Evolutionary conservation across 768 basidiomycete genomes (phyloP).

Genomic region (Suillus sp.): DNA sequence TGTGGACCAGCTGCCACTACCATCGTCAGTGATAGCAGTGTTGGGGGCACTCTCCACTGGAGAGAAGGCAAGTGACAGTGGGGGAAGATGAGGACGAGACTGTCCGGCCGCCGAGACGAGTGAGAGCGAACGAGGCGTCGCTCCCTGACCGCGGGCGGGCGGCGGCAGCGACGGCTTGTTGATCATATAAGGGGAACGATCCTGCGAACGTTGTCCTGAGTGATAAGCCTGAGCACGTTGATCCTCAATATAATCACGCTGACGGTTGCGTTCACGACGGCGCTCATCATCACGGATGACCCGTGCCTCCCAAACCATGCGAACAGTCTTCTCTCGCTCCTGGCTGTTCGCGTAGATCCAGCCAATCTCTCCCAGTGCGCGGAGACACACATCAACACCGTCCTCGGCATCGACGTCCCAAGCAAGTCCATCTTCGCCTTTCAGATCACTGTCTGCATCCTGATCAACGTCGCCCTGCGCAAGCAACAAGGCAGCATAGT

Average conservation of each 20-base stretch:
- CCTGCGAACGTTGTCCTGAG: conserved; percentile 30
- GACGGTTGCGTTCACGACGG: conserved; percentile 25
- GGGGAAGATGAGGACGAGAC: conserved; percentile 51
- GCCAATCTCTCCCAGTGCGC: conserved; percentile 77
- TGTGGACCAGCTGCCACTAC: conserved; percentile 56
- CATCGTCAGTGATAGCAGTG: conserved; percentile 51
- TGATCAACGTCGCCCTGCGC: conserved; percentile 60
- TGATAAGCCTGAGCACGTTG: conserved; percentile 25
- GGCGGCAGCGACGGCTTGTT: conserved; percentile 24
- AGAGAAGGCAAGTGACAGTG: conserved; percentile 41
- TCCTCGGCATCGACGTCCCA: conserved; percentile 37
- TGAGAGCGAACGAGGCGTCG: conserved; percentile 27
- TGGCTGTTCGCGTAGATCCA: conserved; percentile 81
- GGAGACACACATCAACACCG: conserved; percentile 54
- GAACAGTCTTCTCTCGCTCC: conserved; percentile 67
- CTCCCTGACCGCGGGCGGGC: conserved; percentile 6
- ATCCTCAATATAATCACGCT: conserved; percentile 12
- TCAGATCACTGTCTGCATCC: conserved; percentile 39
- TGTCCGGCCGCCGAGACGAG: conserved; percentile 37
- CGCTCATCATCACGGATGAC: conserved; percentile 34
- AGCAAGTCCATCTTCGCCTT: conserved; percentile 19
- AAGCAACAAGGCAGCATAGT: conserved; percentile 79
- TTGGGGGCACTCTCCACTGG: conserved; percentile 56
- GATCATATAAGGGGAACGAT: conserved; percentile 29
- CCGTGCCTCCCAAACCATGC: conserved; percentile 46